phyloP scores from a whole-genome alignment of 1,284 basidiomycete species.

The Thecaphora thlaspeos region DNA sequence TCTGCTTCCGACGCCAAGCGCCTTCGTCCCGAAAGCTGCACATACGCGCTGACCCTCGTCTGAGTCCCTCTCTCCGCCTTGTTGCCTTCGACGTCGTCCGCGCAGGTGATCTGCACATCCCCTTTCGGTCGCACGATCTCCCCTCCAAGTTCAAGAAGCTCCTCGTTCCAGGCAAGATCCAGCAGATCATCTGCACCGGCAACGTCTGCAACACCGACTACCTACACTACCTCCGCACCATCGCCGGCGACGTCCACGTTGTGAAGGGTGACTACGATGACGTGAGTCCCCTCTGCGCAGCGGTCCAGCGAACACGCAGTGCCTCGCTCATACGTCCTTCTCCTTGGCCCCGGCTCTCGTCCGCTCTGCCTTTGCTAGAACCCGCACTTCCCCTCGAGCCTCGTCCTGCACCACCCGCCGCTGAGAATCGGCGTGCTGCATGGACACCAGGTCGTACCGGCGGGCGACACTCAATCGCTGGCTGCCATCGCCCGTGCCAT shows the following conservation, averaged over 20 bases:
- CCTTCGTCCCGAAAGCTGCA: too few species aligned
- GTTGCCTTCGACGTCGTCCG: too few species aligned
- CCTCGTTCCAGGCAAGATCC: slow-evolving; percentile 89
- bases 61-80: not conserved
- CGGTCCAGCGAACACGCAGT: too few species aligned
- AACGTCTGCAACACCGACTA: slow-evolving; percentile 98
- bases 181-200: slow-evolving; percentile 95
- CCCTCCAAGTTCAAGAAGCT: slow-evolving; percentile 97
- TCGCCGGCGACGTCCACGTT: slow-evolving; percentile 88
- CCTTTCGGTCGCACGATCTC: slow-evolving; percentile 71
- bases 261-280: slow-evolving; percentile 96
- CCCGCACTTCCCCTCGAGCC: slow-evolving; percentile 74
- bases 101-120: slow-evolving; percentile 51
- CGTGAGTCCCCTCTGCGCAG: slow-evolving; percentile 63
- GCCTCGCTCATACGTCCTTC: too few species aligned
- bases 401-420: slow-evolving; percentile 79
- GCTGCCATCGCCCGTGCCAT: slow-evolving; percentile 81
- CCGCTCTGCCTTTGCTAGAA: slow-evolving; percentile 60
- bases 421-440: slow-evolving; percentile 90
- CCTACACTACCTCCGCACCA: slow-evolving; percentile 93
- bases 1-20: too few species aligned
- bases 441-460: slow-evolving; percentile 90
- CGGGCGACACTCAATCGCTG: slow-evolving; percentile 85
- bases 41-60: too few species aligned
- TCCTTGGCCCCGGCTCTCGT: too few species aligned